Percentiles rank a stretch among this genome's conserved stretches.
These are phyloP conservation scores for Mangifera indica DNA, from an alignment of 345 rosid species.

Conservation along the genomic window DNA sequence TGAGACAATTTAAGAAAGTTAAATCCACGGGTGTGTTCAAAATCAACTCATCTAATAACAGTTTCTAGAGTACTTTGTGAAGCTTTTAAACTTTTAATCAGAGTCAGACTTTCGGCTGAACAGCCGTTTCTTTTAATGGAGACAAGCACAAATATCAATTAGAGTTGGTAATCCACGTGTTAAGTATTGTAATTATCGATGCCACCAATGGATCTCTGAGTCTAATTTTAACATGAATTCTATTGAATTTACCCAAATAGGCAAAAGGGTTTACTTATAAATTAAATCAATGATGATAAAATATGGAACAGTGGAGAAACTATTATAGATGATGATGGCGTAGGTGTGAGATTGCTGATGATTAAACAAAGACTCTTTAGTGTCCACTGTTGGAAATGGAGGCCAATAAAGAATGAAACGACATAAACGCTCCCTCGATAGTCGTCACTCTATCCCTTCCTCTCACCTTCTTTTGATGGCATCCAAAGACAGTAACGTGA, in stretches of 20 bases:
- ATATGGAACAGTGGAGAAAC: no score
- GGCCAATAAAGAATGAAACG: slow-evolving; percentile 35
- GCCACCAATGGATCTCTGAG: no score
- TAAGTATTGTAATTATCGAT: no score
- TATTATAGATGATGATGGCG: no score
- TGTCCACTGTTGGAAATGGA: slow-evolving; percentile 39
- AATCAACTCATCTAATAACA: background rate
- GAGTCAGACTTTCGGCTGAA: slow-evolving; percentile 16
- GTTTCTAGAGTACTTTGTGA: background rate
- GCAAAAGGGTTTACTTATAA: background rate
- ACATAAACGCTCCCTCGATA: slow-evolving; percentile 61
- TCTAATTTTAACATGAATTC: no score
- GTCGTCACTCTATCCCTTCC: slow-evolving; percentile 21
- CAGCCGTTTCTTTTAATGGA: background rate
- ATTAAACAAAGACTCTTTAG: slow-evolving; percentile 45
- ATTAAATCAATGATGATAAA: no score
- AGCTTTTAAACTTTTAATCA: background rate
- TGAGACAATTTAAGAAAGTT: background rate
- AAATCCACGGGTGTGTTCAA: background rate
- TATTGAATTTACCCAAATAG: no score
- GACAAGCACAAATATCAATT: background rate
- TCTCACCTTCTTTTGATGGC: slow-evolving; percentile 46
- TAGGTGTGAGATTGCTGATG: slow-evolving; percentile 25
- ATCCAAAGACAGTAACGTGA: slow-evolving; percentile 44
- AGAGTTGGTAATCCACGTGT: no score